These are phyloP conservation scores for Picochlorum sp. DNA, from an alignment of 139 green algal genomes.

Conservation along the genomic window DNA sequence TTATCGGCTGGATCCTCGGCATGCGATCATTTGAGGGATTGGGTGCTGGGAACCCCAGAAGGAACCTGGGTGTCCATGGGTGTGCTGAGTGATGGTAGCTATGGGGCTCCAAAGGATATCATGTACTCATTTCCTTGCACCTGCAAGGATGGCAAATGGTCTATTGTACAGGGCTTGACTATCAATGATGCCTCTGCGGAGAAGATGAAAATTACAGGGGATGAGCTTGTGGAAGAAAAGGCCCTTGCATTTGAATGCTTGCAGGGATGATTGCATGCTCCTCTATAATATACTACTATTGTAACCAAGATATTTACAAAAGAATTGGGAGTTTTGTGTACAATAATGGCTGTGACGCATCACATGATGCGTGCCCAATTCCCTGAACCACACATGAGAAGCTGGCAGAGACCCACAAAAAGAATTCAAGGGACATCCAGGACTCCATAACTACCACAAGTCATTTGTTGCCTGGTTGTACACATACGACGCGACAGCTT, in stretches of 20 bases:
- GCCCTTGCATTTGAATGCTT: conserved; percentile 52
- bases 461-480: conserved; percentile 41
- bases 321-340: too few relatives aligned
- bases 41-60: conserved; percentile 70
- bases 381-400: too few relatives aligned
- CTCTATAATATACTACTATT: neutral
- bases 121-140: conserved; percentile 84
- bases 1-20: conserved; percentile 80
- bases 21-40: conserved; percentile 88
- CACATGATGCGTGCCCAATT: too few relatives aligned
- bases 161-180: conserved; percentile 72
- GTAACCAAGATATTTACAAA: neutral
- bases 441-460: conserved; percentile 32
- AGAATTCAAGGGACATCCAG: too few relatives aligned
- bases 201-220: conserved; percentile 72
- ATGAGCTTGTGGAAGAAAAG: conserved; percentile 80
- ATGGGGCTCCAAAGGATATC: conserved; percentile 62
- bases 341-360: too few relatives aligned
- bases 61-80: conserved; percentile 80
- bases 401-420: too few relatives aligned
- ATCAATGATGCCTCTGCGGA: conserved; percentile 57
- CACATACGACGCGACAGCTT: conserved; percentile 52
- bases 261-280: neutral
- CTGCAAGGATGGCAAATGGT: conserved; percentile 80
- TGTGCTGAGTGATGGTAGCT: conserved; percentile 76